A percentile compares a stretch with the other conserved stretches of the same genome.
Conservation (phyloP, 2,329 filamentous ascomycete species). For the Macrophomina tecta region DNA sequence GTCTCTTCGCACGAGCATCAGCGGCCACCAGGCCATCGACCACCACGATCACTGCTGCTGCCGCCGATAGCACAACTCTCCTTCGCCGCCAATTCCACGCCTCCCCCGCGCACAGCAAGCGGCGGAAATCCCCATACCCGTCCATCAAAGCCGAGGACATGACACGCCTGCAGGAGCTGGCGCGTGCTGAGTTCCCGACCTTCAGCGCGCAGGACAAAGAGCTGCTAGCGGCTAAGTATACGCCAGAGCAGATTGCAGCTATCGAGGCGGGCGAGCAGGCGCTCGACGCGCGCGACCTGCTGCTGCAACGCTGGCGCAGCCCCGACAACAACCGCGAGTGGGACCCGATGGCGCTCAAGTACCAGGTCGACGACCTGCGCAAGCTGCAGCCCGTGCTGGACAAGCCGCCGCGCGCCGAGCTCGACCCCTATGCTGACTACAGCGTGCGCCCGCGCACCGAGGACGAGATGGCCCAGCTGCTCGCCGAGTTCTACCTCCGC, state of each 20-base stretch:
- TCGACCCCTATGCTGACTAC: slow-evolving; percentile 25
- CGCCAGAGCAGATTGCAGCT: slow-evolving; percentile 78
- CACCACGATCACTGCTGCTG: slow-evolving; percentile 31
- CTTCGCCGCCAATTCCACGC: slow-evolving; percentile 51
- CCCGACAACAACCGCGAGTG: slow-evolving; percentile 70
- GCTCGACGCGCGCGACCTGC: slow-evolving; percentile 75
- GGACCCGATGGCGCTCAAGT: slow-evolving; percentile 61
- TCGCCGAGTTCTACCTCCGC: slow-evolving; percentile 18
- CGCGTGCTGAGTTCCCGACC: slow-evolving; percentile 56
- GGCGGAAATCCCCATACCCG: slow-evolving; percentile 50
- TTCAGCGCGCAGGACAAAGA: slow-evolving; percentile 73
- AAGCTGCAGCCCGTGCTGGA: slow-evolving; percentile 80
- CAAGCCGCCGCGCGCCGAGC: slow-evolving; percentile 31
- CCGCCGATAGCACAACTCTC: slow-evolving; percentile 13
- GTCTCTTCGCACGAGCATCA: slow-evolving; percentile 46
- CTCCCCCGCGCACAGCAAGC: slow-evolving; percentile 39
- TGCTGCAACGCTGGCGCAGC: slow-evolving; percentile 63
- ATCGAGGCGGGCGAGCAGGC: slow-evolving; percentile 81
- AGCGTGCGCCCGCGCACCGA: slow-evolving; percentile 36
- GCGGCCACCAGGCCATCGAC: slow-evolving; percentile 35
- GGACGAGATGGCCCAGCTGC: slow-evolving; percentile 23
- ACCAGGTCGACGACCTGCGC: slow-evolving; percentile 84
- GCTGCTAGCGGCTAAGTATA: slow-evolving; percentile 71
- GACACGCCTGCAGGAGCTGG: slow-evolving; percentile 29
- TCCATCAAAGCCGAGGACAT: slow-evolving; percentile 52